Evolutionary conservation across 1,284 basidiomycete genomes (phyloP).

Genomic region (Retiboletus flavoniger): DNA sequence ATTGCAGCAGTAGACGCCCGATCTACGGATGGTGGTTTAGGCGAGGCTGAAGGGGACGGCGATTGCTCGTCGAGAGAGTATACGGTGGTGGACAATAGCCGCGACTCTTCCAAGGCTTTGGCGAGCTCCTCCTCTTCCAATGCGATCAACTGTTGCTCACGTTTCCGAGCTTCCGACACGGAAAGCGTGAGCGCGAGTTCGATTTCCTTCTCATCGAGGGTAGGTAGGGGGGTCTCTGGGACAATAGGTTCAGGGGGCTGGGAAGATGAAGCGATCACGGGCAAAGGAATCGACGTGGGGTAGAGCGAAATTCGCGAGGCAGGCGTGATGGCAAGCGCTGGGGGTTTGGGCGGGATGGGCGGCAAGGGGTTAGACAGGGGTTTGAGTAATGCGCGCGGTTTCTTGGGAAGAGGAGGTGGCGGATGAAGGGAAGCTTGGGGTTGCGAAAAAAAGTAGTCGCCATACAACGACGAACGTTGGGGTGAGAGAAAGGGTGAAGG

Average conservation of each 20-base stretch:
- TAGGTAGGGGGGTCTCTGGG: not conserved
- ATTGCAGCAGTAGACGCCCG: constrained; percentile 16
- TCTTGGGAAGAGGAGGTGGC: constrained; percentile 38
- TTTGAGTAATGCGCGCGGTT: constrained; percentile 27
- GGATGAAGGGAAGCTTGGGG: constrained; percentile 18
- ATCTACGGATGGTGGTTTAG: constrained; percentile 14
- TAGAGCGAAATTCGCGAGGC: constrained; percentile 32
- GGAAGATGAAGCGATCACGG: constrained; percentile 17
- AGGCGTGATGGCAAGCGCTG: constrained; percentile 16
- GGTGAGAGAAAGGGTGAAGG: constrained; percentile 13
- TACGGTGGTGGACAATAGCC: constrained; percentile 31
- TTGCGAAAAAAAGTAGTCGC: constrained; percentile 29
- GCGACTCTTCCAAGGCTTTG: constrained; percentile 62
- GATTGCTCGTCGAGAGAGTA: constrained; percentile 21
- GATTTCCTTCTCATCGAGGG: constrained; percentile 35
- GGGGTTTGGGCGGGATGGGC: constrained; percentile 35
- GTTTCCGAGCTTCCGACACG: constrained; percentile 45
- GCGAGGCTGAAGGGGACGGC: constrained; percentile 7
- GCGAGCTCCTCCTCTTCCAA: constrained; percentile 66
- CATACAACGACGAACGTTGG: constrained; percentile 28
- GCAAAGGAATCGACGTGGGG: constrained; percentile 31
- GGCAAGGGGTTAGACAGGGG: constrained; percentile 25
- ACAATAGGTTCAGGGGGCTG: constrained; percentile 11
- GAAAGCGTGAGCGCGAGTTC: constrained; percentile 52
- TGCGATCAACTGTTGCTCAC: constrained; percentile 33